phyloP scores from a whole-genome alignment of 2,329 filamentous ascomycete species.

The Eutypa lata region DNA sequence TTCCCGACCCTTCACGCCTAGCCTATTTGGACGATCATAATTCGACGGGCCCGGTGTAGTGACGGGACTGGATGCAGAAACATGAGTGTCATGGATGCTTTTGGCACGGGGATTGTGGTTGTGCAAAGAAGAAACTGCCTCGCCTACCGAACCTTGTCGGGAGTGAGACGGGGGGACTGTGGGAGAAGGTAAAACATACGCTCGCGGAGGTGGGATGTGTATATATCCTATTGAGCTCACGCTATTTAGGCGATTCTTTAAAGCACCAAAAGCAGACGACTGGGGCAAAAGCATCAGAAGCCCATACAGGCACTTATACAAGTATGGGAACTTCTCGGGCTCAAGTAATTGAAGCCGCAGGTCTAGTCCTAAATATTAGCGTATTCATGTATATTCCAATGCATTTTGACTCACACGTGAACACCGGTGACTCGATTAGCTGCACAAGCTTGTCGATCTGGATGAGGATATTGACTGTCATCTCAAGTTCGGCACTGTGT shows the following conservation, averaged over 20 bases:
- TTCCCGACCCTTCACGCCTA: conserved; percentile 67
- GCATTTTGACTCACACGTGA: conserved; percentile 74
- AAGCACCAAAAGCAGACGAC: conserved; percentile 91
- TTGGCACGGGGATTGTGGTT: conserved; percentile 22
- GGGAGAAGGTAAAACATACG: conserved; percentile 58
- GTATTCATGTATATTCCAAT: background rate
- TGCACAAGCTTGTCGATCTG: conserved; percentile 99
- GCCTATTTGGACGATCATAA: conserved; percentile 71
- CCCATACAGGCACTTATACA: conserved; percentile 97
- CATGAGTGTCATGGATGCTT: conserved; percentile 35
- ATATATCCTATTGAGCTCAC: conserved; percentile 96
- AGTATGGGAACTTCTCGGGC: conserved; percentile 87
- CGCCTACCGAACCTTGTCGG: conserved; percentile 31
- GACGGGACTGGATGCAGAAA: conserved; percentile 36
- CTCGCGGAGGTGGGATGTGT: conserved; percentile 68
- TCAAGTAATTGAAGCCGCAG: conserved; percentile 92
- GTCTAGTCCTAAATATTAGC: conserved; percentile 51
- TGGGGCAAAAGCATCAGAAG: conserved; percentile 97
- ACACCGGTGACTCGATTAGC: conserved; percentile 92
- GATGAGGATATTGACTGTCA: conserved; percentile 98
- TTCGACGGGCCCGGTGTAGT: conserved; percentile 49
- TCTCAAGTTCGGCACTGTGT: conserved; percentile 86
- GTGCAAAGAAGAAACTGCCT: conserved; percentile 27
- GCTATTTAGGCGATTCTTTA: conserved; percentile 95
- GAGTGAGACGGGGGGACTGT: conserved; percentile 24